Evolutionary conservation across 352 stramenopile species (phyloP), one percentile per base, ranked within the genome.

Genomic region (Pythium grandisporangium): DNA sequence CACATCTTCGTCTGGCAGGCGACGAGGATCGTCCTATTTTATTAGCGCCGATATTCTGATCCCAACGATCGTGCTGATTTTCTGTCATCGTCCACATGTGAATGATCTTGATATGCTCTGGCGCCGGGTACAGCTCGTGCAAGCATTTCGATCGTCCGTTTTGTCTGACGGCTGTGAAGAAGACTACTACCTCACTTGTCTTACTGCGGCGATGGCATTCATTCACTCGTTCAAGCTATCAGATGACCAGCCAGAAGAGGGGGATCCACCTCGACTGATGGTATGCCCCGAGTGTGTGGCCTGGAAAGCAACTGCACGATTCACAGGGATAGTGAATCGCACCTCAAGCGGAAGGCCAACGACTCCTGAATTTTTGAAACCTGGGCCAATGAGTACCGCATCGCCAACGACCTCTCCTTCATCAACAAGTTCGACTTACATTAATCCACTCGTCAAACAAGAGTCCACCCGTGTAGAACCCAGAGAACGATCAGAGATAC

Each of bases 31-130:
- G 2, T 59, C 51, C 1, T 51, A 33, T 22, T 58, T 59, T 30
- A 30, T 66, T 6, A 66, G 56, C 29, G 57, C 57, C 4, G 57
- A 66, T 24, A 43, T 66, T 37, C 37, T 66, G 14, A 59, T 66
- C 32, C 57, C 57, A 3, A 51, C 52, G 19, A 24, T 66, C 13
- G 57, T 66, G 36, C 39, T 66, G 16, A 59, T 66, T 39, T 59
- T 66, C 37, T 56, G 47, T 27, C 48, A 48, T 14, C 27, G 62
- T 0, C 44, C 48, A 0, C 33, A 44, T 4, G 30, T 26, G 1
- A 37, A 24, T 0, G 47, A 58, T 22, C 39, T 66, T 3, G 42
- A 66, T 17, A 17, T 38, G 6, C 57, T 66, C 2, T 62, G 52
- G 57, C 45, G 41, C 11, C 57, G 42, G 5, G 22, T 54, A 11